Base-by-base conservation (phyloP, 1,284 basidiomycete genomes). In the Moesziomyces sp. region DNA sequence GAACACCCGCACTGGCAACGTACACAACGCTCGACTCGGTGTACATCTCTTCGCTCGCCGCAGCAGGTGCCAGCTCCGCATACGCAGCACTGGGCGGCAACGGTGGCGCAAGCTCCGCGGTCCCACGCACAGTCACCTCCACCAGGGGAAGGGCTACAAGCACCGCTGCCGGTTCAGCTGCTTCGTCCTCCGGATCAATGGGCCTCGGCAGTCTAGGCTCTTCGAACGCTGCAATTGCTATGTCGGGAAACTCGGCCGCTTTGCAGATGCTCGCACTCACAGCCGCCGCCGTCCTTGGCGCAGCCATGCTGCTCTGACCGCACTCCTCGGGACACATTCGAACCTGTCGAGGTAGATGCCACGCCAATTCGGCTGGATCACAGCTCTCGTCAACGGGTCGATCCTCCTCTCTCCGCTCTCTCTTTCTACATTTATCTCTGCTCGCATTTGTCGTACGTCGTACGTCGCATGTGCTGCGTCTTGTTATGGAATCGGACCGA, bases 1-100 rank as follows among this genome's bases (percentile, higher is more conserved):
- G 42, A 7, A 64, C 64, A n/a, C 70, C 70, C 0, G 70, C 64
- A 1, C 50, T 73, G 38, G 70, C 70, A 1, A 64, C 64, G 19
- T 56, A 40, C 35, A 63, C 60, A 1, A 63, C 59, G 46, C 46
- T 68, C 23, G 60, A 67, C 28, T 46, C 48, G 10, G 21, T 19
- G 3, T 73, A 48, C 46, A 50, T 73, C 42, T 64, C 64, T 6
- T 52, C 47, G 10, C 38, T 73, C 3, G 70, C 70, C 0, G 59
- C 70, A 11, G 70, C 70, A 3, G 70, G 70, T 10, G 70, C 59
- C 0, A 58, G 54, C 28, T 28, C 54, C 6, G 69, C 69, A 0
- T 72, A 45, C 30, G 33, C 14, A 2, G 55, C 26, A 8, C 44
- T 48, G 9, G 63, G 69, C 9, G 69, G 69, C 5, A 43, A 46